Base-by-base conservation (phyloP, 1,284 basidiomycete species). In the Ceratobasidium papillatum region DNA sequence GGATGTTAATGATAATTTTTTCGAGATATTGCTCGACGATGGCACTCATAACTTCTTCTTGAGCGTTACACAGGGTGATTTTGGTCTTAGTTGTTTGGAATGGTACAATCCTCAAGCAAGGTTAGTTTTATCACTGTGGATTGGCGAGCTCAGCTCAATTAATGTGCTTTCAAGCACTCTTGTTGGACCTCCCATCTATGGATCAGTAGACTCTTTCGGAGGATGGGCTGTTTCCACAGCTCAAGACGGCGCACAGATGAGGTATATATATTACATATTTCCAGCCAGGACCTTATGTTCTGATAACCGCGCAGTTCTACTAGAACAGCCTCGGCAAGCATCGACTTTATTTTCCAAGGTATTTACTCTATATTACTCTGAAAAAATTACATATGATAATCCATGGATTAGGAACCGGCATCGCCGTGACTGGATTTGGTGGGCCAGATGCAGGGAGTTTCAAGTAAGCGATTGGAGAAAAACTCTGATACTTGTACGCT, bases 261-360 rank as follows among this genome's bases (percentile, higher is more conserved):
- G 9, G 52, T 32, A 54, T 25, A 25, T 54, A 54, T 19, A 12
- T 54, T 54, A 54, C 30, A 11, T 30, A 32, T 14, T 4, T n/a
- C 30, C 52, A 54, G 22, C 27, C 52, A 14, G 30, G n/a, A n/a
- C n/a, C n/a, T n/a, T n/a, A n/a, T n/a, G n/a, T n/a, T n/a, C n/a
- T n/a, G n/a, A n/a, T 12, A 54, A 32, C 52, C 11, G 7, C 52
- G 27, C 1, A 54, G 52, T 30, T 30, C 52, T 8, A 54, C 52
- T 54, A 54, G 52, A 7, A 54, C 52, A 14, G 52, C 52, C 30
- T 54, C 52, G 27, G 52, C 52, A 25, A 54, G 52, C 52, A 54
- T 54, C 19, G 52, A 30, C 22, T 54, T 54, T 25, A 54, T 12
- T 19, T 54, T 54, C 9, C 52, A 54, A 54, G 52, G 52, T 54